Evolutionary conservation across 768 basidiomycete species (phyloP), one percentile per base, ranked within the genome.

Genomic region (Suillus brevipes): DNA sequence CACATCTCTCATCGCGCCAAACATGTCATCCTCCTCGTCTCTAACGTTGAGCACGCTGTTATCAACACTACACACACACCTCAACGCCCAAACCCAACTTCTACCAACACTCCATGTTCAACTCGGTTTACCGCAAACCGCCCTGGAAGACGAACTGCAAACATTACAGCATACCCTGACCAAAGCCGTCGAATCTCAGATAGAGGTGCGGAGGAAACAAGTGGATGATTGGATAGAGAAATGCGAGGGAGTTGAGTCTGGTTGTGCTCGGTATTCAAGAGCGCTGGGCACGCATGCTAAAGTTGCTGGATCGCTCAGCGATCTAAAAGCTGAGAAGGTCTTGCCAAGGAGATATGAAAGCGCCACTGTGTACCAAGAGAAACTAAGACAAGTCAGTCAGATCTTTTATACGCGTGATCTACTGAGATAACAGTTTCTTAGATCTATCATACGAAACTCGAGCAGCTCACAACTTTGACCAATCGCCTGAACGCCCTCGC

Each of bases 71-170:
- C 91, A 94, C 68, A 83, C 87, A 3, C 90, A 92, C 74, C 79
- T 95, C 6, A 90, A 91, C 74, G 78, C 88, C 2, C 94, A 96
- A 77, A 93, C 92, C 0, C 89, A 91, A 67, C 82, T 93, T 38
- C 81, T 97, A 2, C 93, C 93, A 18, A 87, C 89, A 8, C 81
- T 97, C 5, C 94, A 96, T 76, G 82, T 86, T 1, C 92, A 92
- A 71, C 90, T 97, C 18, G 94, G 92, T 38, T 83, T 96, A 16
- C 92, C 94, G 10, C 77, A 86, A 34, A 87, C 88, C 13, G 89
- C 93, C 0, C 85, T 96, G 50, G 87, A 92, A 73, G 89, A 92
- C 74, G 95, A 97, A 65, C 82, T 96, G 38, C 80, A 83, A 61
- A 76, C 83, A 9, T 83, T 97, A 8, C 89, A 95, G 70, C 82